Evolutionary conservation across 2,329 filamentous ascomycete species (phyloP), one percentile per base, ranked within the genome.

Genomic region (Talaromyces sp.): DNA sequence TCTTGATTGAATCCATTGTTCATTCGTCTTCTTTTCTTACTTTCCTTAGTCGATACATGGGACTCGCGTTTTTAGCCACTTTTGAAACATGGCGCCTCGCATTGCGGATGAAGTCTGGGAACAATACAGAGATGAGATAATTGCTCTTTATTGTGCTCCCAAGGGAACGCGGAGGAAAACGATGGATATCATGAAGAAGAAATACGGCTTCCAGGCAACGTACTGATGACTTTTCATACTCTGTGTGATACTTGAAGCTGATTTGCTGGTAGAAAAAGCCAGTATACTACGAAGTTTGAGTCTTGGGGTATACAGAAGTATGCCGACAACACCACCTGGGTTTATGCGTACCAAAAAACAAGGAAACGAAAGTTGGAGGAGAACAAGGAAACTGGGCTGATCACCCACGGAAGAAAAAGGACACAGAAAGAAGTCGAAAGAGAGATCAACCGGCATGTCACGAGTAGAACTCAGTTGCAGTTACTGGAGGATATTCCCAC

Each of bases 381-480:
- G 13, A 45, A 27, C 22, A 64, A 64, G 41, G 62, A 60, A 54
- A 60, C 56, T 5, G 62, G 4, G 22, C 45, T 54, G 3, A 15
- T 11, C 11, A 52, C 54, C 8, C 45, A 50, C 31, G 62, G n/a
- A 45, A 59, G 19, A 10, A 60, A 60, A 27, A 52, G 27, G 39
- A 43, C 62, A 52, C 33, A 9, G 27, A 25, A 35, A 13, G 62
- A 60, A 15, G 8, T 64, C 17, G 62, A 52, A 8, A 41, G 17
- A 35, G 37, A 64, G 17, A 64, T 64, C 13, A 35, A 45, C 35
- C 25, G 62, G 37, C 35, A 64, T 45, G 56, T 64, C 39, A 64
- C 62, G n/a, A 19, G 54, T 60, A 60, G 25, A 60, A 45, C 19
- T 13, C 45, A 45, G 1, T 5, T 64, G 35, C 62, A 60, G 33